These are phyloP conservation scores for Claviceps citrina DNA, from an alignment of 2,329 filamentous ascomycete species.

Conservation along the genomic window DNA sequence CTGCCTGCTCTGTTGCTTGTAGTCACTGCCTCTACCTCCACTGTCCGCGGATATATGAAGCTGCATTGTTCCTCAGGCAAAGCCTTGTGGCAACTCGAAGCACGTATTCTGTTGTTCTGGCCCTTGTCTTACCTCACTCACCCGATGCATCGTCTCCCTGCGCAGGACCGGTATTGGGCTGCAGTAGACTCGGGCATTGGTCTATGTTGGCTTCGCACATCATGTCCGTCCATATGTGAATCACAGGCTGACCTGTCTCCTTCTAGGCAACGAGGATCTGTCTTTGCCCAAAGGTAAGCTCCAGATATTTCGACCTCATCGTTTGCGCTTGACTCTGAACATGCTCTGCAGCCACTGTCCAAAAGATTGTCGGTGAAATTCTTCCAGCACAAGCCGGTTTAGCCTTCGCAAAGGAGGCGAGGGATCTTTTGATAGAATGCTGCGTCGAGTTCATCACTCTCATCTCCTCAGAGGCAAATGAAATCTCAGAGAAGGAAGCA, in stretches of 20 bases:
- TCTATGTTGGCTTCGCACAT: neutral
- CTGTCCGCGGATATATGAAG: neutral
- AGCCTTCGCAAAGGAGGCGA: constrained; percentile 85
- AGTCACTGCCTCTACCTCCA: neutral
- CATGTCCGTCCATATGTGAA: neutral
- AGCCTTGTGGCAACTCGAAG: neutral
- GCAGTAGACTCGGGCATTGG: constrained; percentile 10
- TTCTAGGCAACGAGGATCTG: constrained; percentile 45
- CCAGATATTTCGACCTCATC: neutral
- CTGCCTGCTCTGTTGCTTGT: neutral
- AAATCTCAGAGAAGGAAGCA: constrained; percentile 95
- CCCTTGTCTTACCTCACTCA: neutral
- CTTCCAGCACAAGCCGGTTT: constrained; percentile 60
- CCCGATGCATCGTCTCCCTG: constrained; percentile 8
- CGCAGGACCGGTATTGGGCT: constrained; percentile 17
- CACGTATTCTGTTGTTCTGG: neutral
- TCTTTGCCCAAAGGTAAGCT: constrained; percentile 47
- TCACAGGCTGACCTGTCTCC: constrained; percentile 17
- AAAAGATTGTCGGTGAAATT: constrained; percentile 87
- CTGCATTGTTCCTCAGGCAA: neutral
- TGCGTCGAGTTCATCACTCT: constrained; percentile 98
- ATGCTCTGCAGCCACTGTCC: constrained; percentile 43
- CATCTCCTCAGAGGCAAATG: constrained; percentile 95
- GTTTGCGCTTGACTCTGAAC: constrained; percentile 4
- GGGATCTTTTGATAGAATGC: constrained; percentile 92